Base-by-base conservation (phyloP, 192 early-diverging fungal species). In the Paraglomus occultum region DNA sequence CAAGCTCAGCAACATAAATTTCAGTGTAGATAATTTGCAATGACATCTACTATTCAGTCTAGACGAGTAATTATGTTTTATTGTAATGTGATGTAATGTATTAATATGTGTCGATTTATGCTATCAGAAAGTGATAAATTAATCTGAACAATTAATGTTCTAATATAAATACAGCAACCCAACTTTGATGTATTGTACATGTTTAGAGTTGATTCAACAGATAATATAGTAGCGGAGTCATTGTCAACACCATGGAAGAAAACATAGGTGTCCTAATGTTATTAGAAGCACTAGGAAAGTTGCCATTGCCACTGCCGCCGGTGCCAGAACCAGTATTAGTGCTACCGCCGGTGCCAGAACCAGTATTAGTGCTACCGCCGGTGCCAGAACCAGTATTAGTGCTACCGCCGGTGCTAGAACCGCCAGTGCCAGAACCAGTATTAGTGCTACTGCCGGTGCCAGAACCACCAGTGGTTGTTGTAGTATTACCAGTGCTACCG, bases 301-400 rank as follows among this genome's bases (percentile, higher is more conserved):
- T 52, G 75, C 72, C n/a, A n/a, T n/a, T n/a, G 73, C 75, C 0
- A 70, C 72, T 43, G 72, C 75, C 17, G 75, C 72, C 38, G 64
- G 65, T 10, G 66, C 64, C 17, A 40, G 59, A 8, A 51, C 22
- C 5, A 17, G 40, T 15, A 40, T 20, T 46, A 20, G 40, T 17
- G 20, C 31, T 53, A 76, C 69, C 64, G 53, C 22, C 72, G 64
- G 47, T 44, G 39, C 4, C 23, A 50, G 17, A 31, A 42, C 55
- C 23, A 58, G 1, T 23, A 59, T 22, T 48, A n/a, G n/a, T n/a
- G n/a, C n/a, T 66, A 71, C 40, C 71, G 65, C 22, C 72, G 64
- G 47, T 44, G 39, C 4, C 23, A 50, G 17, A 31, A 42, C 55
- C 23, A n/a, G n/a, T n/a, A n/a, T n/a, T n/a, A n/a, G n/a, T n/a